Base-by-base conservation (phyloP, 2,329 filamentous ascomycete species). In the Thermothelomyces thermophilus region DNA sequence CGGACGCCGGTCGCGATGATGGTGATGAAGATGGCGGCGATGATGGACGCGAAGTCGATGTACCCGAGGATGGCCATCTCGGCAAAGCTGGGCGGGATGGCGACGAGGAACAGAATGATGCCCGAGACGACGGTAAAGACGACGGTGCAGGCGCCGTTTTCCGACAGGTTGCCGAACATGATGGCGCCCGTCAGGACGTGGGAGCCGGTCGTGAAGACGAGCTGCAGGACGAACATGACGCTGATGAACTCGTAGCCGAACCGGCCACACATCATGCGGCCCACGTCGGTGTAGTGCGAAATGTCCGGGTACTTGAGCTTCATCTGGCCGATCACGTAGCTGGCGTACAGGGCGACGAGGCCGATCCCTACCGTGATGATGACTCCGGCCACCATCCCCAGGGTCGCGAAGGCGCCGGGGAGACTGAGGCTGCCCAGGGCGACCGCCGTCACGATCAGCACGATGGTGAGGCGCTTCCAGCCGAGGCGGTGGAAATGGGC, bases 151-250 rank as follows among this genome's bases (percentile, higher is more conserved):
- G 65, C 60, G 41, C 63, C 77, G 54, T 84, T 74, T 3, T 76
- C 64, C 4, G 81, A 82, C 45, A 87, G 70, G 44, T 74, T 80
- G 58, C 82, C 82, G 66, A 87, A 77, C 57, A 83, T 83, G 59
- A 87, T 83, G 28, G 75, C 76, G 56, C 86, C 86, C 0, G 83
- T 86, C 54, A 87, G 69, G 45, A 85, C 72, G 66, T 89, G 86
- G n/a, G 82, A 84, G 30, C 77, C 82, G 66, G 84, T 82, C 58
- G 86, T 76, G 67, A 88, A 86, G 48, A 84, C 68, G 34, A 87
- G 70, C 64, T 86, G 80, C 16, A 87, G 65, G 9, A 76, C 68
- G 58, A 84, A 82, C 55, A 77, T 81, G 55, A 70, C 66, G 20
- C 81, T 82, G 39, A 86, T 69, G 28, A 87, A 56, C 62, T 85